phyloP scores from a whole-genome alignment of 441 rosid genomes.

The Jatropha podagrica region DNA sequence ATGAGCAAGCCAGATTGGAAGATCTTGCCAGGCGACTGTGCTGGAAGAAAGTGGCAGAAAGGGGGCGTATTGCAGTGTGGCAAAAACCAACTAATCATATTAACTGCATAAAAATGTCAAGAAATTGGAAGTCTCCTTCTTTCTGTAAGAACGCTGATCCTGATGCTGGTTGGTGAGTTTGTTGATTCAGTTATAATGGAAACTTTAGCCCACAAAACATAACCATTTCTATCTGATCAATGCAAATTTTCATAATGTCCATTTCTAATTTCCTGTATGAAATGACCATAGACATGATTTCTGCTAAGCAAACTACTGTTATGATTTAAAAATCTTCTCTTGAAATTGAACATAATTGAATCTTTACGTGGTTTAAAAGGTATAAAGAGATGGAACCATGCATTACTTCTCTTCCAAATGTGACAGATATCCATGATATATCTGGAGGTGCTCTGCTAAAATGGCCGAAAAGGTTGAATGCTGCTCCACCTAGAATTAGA shows the following conservation, averaged over 20 bases:
- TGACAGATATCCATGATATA: constrained; percentile 25
- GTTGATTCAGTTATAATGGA: constrained; percentile 10
- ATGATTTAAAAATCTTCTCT: no score
- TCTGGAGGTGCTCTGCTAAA: constrained; percentile 42
- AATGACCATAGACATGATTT: not conserved
- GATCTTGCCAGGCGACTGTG: constrained; percentile 54
- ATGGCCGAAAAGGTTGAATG: constrained; percentile 53
- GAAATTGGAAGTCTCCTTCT: constrained; percentile 33
- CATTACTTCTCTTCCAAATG: constrained; percentile 48
- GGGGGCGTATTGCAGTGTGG: constrained; percentile 51
- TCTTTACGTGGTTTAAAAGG: constrained; percentile 33
- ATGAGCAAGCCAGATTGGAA: constrained; percentile 50
- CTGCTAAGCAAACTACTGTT: not conserved
- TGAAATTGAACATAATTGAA: not conserved
- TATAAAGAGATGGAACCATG: constrained; percentile 52
- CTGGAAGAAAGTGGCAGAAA: constrained; percentile 67
- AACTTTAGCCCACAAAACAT: not conserved
- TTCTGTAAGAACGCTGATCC: constrained; percentile 41
- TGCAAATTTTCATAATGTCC: not conserved
- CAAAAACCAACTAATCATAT: constrained; percentile 60
- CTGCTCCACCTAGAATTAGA: constrained; percentile 41
- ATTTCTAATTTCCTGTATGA: not conserved
- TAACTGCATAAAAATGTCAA: constrained; percentile 41
- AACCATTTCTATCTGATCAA: not conserved
- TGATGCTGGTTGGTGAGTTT: constrained; percentile 55